A percentile compares a stretch with the other conserved stretches of the same genome.
phyloP scores from a whole-genome alignment of 164 flowering plant species.

The Piper betle region DNA sequence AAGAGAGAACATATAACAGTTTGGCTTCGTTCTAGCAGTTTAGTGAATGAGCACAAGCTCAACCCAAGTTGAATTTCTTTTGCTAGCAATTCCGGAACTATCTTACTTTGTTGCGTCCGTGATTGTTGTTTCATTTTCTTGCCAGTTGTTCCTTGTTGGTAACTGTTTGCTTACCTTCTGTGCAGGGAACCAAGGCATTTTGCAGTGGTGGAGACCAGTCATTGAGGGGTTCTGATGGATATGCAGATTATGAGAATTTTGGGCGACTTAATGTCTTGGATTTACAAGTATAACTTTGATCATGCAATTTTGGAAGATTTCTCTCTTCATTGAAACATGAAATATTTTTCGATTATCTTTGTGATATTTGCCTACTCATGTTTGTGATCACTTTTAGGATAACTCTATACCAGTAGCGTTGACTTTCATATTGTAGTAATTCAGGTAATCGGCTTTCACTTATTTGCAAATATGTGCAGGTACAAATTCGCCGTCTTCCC shows the following conservation, averaged over 20 bases:
- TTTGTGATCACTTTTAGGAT: too few relatives aligned
- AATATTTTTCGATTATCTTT: background rate
- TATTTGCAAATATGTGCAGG: constrained; percentile 22
- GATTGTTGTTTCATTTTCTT: too few relatives aligned
- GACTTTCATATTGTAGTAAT: too few relatives aligned
- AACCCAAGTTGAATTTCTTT: too few relatives aligned
- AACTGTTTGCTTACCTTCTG: constrained; percentile 1
- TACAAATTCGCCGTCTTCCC: constrained; percentile 88
- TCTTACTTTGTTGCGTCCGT: too few relatives aligned
- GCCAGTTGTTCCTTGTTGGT: background rate
- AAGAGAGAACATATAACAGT: too few relatives aligned
- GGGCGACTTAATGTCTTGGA: constrained; percentile 93
- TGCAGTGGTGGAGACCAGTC: constrained; percentile 98
- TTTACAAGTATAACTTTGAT: constrained; percentile 53
- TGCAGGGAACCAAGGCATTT: constrained; percentile 82
- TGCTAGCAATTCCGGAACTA: too few relatives aligned
- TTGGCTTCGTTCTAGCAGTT: too few relatives aligned
- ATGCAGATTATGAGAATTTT: constrained; percentile 53
- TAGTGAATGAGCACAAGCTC: too few relatives aligned
- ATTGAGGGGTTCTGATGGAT: constrained; percentile 61
- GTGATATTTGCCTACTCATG: background rate
- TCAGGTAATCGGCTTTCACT: too few relatives aligned
- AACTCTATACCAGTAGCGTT: too few relatives aligned
- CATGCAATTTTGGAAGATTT: background rate
- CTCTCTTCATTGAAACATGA: background rate